Evolutionary conservation across 177 flowering plant species (phyloP), one percentile per base, ranked within the genome.

Genomic region (Vitis hybrid): DNA sequence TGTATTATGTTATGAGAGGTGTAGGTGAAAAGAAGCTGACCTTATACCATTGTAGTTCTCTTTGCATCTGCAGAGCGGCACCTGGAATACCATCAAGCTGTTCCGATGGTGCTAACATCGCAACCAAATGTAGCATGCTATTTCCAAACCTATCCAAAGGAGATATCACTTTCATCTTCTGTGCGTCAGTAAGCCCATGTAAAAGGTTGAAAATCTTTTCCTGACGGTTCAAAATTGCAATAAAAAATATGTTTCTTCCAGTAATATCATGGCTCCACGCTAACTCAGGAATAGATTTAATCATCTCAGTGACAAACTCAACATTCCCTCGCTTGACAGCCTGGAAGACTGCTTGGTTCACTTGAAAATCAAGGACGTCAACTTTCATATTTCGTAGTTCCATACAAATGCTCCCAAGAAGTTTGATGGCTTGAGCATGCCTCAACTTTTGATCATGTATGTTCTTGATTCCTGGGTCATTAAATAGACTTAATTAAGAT

Each of bases 61-160:
- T 49, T 50, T 74, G 72, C 77, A 78, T 78, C 52, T 78, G 77
- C 21, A 78, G 48, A 32, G 77, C 80, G 56, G 74, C 72, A 2
- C 77, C 80, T 2, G 72, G 3, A 3, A 74, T 51, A 0, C 40
- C 13, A 49, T 49, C 27, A 8, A 69, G 64, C 6, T 13, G 63
- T 21, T 8, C 9, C 1, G 70, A 56, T 52, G 65, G 46, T 4
- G 69, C 14, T 3, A 64, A 18, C 40, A 21, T 55, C 15, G 52
- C 72, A 6, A 64, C 76, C 16, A 62, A 8, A 59, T 74, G 69
- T 46, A 74, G n/a, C 13, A 74, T 24, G 16, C 6, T 69, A 40
- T 48, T 62, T 1, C 4, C 15, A 24, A 24, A 24, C 27, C 27
- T 24, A 24, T 24, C 27, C 27, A 24, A 24, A 24, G 27, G 27